Evolutionary conservation across 176 grass and related monocot species (phyloP), one percentile per base, ranked within the genome.

Genomic region (Saccharum spontaneum): DNA sequence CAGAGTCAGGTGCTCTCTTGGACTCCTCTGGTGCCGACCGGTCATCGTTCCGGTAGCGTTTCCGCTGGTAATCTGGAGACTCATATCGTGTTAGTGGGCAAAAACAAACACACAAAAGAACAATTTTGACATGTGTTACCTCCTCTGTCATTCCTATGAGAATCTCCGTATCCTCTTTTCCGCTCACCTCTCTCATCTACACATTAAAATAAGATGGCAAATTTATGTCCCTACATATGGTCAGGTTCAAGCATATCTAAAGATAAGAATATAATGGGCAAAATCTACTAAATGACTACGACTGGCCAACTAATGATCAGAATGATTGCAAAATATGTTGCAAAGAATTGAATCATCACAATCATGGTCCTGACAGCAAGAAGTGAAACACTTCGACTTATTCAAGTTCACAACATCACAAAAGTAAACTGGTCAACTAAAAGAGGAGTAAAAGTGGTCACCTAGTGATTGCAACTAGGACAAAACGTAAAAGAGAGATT

Each of bases 81-180:
- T 8, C 33, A 62, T 17, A 57, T 36, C 6, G 24, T 78, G 64
- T 84, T 55, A 71, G 48, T 28, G 52, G 10, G 10, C 36, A 63
- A 83, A 34, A 49, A 31, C 1, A 34, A 17, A 10, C 20, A 81
- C 13, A 79, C 10, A 23, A 1, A 71, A 57, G 38, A 66, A 67
- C 60, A 48, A 2, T 17, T 39, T 20, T 76, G 45, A 46, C 22
- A 26, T 65, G 37, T 68, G 10, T 45, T 78, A 94, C 91, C 97
- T 96, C 91, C 97, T 99, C 88, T 87, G 44, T 91, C 91, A 36
- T 94, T 94, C 71, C 91, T 82, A 14, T 89, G 75, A 59, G 86
- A 84, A 24, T 91, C 93, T 15, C 88, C 88, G 13, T 94, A 85
- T 44, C 94, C 97, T 87, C 90, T 86, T 50, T 96, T 91, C 41